Evolutionary conservation across 352 stramenopile genomes (phyloP).

Genomic region (Globisporangium rhizosaccharum): DNA sequence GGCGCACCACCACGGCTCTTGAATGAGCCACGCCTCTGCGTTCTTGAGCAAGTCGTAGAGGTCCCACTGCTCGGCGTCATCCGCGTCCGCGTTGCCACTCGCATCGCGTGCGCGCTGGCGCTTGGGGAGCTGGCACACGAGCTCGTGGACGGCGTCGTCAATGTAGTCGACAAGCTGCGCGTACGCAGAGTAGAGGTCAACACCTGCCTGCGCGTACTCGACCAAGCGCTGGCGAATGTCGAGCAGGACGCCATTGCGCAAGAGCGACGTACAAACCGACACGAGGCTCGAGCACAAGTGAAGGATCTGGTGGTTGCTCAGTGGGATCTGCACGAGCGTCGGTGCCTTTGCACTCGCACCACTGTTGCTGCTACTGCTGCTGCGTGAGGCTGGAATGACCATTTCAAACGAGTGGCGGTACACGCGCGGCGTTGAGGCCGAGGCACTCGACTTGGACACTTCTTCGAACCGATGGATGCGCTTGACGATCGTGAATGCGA

Average conservation of each 20-base stretch:
- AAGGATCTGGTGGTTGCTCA: slow-evolving; percentile 55
- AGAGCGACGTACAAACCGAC: slow-evolving; percentile 34
- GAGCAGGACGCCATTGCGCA: slow-evolving; percentile 32
- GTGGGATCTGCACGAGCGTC: slow-evolving; percentile 43
- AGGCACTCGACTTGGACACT: slow-evolving; percentile 28
- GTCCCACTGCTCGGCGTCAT: slow-evolving; percentile 38
- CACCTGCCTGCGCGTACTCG: slow-evolving; percentile 36
- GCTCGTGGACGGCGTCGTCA: slow-evolving; percentile 38
- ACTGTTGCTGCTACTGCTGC: not conserved
- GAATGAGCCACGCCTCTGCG: slow-evolving; percentile 45
- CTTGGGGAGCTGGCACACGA: slow-evolving; percentile 33
- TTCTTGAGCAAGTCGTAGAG: slow-evolving; percentile 58
- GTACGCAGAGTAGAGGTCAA: slow-evolving; percentile 35
- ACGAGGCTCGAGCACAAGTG: slow-evolving; percentile 55
- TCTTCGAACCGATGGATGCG: slow-evolving; percentile 59
- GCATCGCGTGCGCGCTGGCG: slow-evolving; percentile 23
- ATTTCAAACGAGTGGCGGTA: slow-evolving; percentile 63
- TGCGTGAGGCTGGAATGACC: slow-evolving; percentile 26
- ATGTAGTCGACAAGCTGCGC: slow-evolving; percentile 38
- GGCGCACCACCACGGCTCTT: slow-evolving; percentile 48
- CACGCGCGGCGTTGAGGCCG: slow-evolving; percentile 13
- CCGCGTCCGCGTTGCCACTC: not conserved
- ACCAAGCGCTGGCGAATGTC: slow-evolving; percentile 42
- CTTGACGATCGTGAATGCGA: slow-evolving; percentile 53
- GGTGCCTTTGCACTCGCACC: slow-evolving; percentile 14